Base-by-base conservation (phyloP, 257 asterid species). In the Solanum sitiens region DNA sequence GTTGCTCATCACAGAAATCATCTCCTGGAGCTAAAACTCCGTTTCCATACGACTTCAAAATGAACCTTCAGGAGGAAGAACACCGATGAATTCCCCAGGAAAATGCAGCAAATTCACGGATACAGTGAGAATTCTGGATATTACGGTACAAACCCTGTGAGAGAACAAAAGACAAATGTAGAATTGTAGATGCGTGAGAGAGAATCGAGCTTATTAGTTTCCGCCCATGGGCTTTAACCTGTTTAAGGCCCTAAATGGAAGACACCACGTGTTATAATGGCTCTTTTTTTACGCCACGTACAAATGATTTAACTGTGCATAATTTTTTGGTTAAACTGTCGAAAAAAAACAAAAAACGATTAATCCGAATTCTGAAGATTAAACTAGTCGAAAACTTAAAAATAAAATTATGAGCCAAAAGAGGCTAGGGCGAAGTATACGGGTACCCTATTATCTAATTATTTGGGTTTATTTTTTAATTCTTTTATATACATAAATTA, bases 1-100 rank as follows among this genome's bases (percentile, higher is more conserved):
- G 86, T 86, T 83, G 89, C 85, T 87, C 89, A 90, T 90, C 90
- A 91, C 90, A 86, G 88, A 88, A 77, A 89, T 42, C 86, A 91
- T 87, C 86, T 83, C 87, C 53, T 59, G 84, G 83, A 73, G 44
- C 45, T 82, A 50, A 50, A 59, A 50, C 32, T 50, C 67, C 86
- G 6, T 9, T 50, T 50, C 86, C 45, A 82, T 82, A 82, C 86
- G 30, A 50, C 18, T 32, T 30, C 20, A 47, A 47, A 50, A 82
- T 21, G 67, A n/a, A 25, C 84, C 61, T 76, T 23, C 16, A 3
- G 83, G 53, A 23, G 6, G 59, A 76, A 40, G 23, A 76, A 89
- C 20, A 27, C 18, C 53, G 63, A 27, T 33, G 42, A 18, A 63
- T 37, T 45, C 63, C 71, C 35, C 50, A 25, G 67, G 67, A 25